Percentiles rank a stretch among this genome's conserved stretches.
phyloP scores from a whole-genome alignment of 225 moss, liverwort and hornwort genomes.

The Takakia lepidozioides region DNA sequence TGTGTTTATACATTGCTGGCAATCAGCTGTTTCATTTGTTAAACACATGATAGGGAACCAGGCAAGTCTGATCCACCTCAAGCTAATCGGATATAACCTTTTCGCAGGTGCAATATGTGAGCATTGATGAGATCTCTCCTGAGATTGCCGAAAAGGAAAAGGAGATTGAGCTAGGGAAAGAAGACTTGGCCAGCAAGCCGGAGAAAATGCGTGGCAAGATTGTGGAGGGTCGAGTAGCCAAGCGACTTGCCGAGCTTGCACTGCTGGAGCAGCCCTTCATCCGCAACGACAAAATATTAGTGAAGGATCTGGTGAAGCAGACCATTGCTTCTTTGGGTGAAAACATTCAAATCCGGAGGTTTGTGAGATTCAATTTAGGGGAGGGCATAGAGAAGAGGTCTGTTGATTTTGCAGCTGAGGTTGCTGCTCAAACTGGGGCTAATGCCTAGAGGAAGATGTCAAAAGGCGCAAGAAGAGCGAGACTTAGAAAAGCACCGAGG shows the following conservation, averaged over 20 bases:
- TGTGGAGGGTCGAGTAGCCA: conserved; percentile 78
- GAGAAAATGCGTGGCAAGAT: conserved; percentile 77
- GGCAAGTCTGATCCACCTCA: no score
- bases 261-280: conserved; percentile 42
- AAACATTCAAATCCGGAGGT: conserved; percentile 67
- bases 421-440: conserved; percentile 72
- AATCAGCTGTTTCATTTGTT: no score
- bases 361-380: conserved; percentile 68
- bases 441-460: conserved; percentile 12
- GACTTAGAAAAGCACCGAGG: no score
- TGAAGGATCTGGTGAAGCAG: conserved; percentile 48
- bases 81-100: no score
- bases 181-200: conserved; percentile 69
- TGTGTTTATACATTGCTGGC: no score
- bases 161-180: conserved; percentile 72
- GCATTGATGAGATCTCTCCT: conserved; percentile 53
- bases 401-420: conserved; percentile 84
- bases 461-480: no score
- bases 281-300: conserved; percentile 46
- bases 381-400: conserved; percentile 85
- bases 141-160: conserved; percentile 63
- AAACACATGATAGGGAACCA: no score
- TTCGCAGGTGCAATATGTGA: conserved; percentile 82
- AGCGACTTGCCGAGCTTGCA: conserved; percentile 60
- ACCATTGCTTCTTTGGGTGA: conserved; percentile 44